These are phyloP conservation scores for Angomonas deanei DNA, from an alignment of 208 protist genomes.

Conservation along the genomic window DNA sequence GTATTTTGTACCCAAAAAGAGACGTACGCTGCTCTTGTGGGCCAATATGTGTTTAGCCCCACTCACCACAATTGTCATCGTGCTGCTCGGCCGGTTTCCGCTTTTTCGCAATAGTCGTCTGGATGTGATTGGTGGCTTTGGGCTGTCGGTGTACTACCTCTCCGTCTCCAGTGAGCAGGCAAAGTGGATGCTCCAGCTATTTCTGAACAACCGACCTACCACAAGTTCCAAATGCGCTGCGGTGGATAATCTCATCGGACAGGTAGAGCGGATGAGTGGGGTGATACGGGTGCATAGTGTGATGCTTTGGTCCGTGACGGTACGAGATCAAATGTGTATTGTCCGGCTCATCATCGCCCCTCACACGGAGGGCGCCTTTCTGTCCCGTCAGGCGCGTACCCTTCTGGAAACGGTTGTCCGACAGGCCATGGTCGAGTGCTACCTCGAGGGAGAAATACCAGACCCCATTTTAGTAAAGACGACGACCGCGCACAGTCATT, in stretches of 20 bases:
- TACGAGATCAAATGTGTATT: slow-evolving; percentile 39
- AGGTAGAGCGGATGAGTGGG: slow-evolving; percentile 33
- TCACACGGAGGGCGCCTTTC: slow-evolving; percentile 25
- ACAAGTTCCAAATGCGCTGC: slow-evolving; percentile 10
- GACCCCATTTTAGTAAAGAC: not conserved
- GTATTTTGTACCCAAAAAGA: not conserved
- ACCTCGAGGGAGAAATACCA: not conserved
- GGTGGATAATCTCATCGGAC: slow-evolving; percentile 39
- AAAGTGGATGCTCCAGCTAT: slow-evolving; percentile 31
- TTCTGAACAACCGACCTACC: slow-evolving; percentile 57
- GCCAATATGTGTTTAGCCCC: not conserved
- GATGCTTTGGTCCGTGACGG: slow-evolving; percentile 43
- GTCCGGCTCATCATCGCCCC: slow-evolving; percentile 41
- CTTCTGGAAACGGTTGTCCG: slow-evolving; percentile 30
- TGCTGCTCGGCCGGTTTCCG: slow-evolving; percentile 1
- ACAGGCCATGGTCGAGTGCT: slow-evolving; percentile 63
- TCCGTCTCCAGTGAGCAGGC: slow-evolving; percentile 16
- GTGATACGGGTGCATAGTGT: slow-evolving; percentile 50
- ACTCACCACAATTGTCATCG: not conserved
- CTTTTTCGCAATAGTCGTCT: slow-evolving; percentile 8
- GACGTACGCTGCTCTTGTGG: not conserved
- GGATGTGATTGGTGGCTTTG: slow-evolving; percentile 17
- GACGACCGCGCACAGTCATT: too few species aligned
- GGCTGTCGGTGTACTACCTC: slow-evolving; percentile 26
- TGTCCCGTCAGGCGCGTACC: slow-evolving; percentile 23